phyloP scores from a whole-genome alignment of 768 basidiomycete species.

The Tylopilus rubrobrunneus region DNA sequence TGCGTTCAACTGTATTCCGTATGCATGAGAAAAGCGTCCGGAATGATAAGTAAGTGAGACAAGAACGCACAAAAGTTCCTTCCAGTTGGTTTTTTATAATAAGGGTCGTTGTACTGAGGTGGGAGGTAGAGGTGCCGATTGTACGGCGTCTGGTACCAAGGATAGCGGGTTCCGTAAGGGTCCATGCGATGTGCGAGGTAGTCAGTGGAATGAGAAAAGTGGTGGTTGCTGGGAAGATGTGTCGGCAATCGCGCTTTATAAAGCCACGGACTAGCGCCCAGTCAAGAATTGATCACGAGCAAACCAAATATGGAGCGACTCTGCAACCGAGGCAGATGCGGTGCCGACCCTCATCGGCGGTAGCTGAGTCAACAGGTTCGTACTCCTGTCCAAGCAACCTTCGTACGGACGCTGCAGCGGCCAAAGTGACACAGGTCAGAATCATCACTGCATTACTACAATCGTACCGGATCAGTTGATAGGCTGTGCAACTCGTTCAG shows the following conservation, averaged over 20 bases:
- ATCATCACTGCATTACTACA: background rate
- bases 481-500: background rate
- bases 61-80: constrained; percentile 17
- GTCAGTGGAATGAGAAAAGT: background rate
- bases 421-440: constrained; percentile 1
- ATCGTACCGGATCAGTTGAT: background rate
- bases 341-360: background rate
- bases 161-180: constrained; percentile 18
- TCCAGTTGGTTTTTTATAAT: constrained; percentile 7
- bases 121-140: constrained; percentile 31
- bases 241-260: constrained; percentile 7
- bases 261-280: constrained; percentile 9
- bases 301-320: constrained; percentile 7
- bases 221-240: background rate
- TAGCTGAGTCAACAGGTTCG: no score
- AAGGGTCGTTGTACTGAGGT: constrained; percentile 14
- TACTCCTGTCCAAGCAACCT: background rate
- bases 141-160: constrained; percentile 26
- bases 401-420: background rate
- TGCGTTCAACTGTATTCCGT: constrained; percentile 14
- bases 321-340: background rate
- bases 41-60: background rate
- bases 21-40: background rate
- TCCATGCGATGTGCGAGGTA: constrained; percentile 16
- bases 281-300: background rate